Percentiles rank a stretch among this genome's conserved stretches.
Conservation (phyloP, 176 grass and related monocot genomes). For the Musa schizocarpa region DNA sequence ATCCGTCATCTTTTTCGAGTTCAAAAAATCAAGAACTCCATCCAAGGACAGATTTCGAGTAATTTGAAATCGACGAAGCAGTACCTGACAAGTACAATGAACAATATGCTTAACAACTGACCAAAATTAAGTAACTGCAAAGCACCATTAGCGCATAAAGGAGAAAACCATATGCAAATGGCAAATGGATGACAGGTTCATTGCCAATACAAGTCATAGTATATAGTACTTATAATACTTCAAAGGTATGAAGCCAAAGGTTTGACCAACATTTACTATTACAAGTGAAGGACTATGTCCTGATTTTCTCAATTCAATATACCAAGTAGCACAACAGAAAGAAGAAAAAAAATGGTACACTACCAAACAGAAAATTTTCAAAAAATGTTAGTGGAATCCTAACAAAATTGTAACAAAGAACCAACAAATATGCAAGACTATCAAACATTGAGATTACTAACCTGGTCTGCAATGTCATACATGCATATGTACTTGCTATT, state of each 20-base stretch:
- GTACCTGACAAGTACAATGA: slow-evolving; percentile 43
- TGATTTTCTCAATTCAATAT: neutral
- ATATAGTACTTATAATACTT: neutral
- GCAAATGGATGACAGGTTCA: neutral
- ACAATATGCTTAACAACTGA: neutral
- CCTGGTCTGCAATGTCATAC: slow-evolving; percentile 96
- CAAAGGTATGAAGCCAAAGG: neutral
- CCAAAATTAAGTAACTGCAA: neutral
- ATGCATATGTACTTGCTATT: slow-evolving; percentile 94
- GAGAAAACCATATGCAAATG: neutral
- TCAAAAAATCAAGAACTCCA: slow-evolving; percentile 94
- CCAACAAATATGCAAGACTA: neutral
- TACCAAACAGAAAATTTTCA: no score
- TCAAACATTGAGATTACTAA: slow-evolving; percentile 24
- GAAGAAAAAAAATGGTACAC: no score
- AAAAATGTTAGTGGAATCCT: no score
- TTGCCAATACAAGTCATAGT: neutral
- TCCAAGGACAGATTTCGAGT: slow-evolving; percentile 95
- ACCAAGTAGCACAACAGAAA: neutral
- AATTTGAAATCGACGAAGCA: slow-evolving; percentile 85
- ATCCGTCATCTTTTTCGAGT: slow-evolving; percentile 95
- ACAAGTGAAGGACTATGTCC: slow-evolving; percentile 14
- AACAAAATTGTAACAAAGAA: neutral
- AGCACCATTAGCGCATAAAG: neutral
- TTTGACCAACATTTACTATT: neutral